phyloP scores from a whole-genome alignment of 495 filamentous ascomycete genomes.

The Penicillium subrubescens region DNA sequence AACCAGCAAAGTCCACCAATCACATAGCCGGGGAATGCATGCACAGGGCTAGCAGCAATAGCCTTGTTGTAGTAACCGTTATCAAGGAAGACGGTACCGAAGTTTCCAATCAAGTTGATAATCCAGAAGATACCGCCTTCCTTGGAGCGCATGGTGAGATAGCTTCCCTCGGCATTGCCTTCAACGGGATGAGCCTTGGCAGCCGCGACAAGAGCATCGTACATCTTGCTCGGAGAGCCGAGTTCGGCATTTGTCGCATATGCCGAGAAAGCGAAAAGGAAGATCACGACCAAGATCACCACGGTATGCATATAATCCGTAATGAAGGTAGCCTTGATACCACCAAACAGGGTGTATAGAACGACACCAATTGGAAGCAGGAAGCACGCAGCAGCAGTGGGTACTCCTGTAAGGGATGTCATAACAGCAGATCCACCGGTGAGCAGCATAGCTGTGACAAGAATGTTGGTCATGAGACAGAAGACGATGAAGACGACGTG shows the following conservation, averaged over 20 bases:
- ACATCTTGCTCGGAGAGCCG: constrained; percentile 79
- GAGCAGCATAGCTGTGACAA: constrained; percentile 89
- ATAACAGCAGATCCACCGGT: constrained; percentile 90
- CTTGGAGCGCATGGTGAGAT: constrained; percentile 85
- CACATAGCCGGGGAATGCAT: constrained; percentile 91
- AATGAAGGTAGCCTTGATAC: constrained; percentile 75
- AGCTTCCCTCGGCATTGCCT: constrained; percentile 84
- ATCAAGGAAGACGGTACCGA: constrained; percentile 73
- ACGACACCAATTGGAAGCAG: constrained; percentile 85
- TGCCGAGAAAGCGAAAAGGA: constrained; percentile 85
- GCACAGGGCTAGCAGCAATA: constrained; percentile 85
- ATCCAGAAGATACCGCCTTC: constrained; percentile 95
- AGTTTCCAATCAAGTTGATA: constrained; percentile 79
- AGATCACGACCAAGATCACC: constrained; percentile 84
- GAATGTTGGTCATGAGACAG: constrained; percentile 79
- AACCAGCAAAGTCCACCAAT: constrained; percentile 93
- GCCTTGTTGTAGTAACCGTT: constrained; percentile 94
- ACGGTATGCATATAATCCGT: constrained; percentile 88
- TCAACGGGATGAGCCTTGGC: constrained; percentile 73
- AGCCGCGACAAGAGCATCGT: constrained; percentile 75
- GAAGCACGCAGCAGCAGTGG: constrained; percentile 87
- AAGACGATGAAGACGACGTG: constrained; percentile 80
- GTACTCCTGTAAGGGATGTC: constrained; percentile 81
- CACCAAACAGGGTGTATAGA: constrained; percentile 75
- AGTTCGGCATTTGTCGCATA: constrained; percentile 76